phyloP scores from a whole-genome alignment of 306 rosid species.

The Prunus mongolica region DNA sequence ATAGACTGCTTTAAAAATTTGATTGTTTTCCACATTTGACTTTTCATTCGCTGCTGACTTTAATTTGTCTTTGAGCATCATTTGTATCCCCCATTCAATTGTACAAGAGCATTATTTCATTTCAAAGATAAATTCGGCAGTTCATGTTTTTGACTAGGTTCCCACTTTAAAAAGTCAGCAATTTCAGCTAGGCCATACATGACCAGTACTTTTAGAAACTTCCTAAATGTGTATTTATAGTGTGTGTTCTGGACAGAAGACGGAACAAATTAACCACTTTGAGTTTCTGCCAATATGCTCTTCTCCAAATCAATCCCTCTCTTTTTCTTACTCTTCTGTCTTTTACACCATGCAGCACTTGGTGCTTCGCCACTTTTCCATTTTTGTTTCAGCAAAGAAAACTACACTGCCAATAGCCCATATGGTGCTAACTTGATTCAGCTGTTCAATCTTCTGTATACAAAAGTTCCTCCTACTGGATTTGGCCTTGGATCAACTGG shows the following conservation, averaged over 20 bases:
- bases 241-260: background rate
- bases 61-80: too few relatives aligned
- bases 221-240: too few relatives aligned
- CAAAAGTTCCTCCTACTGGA: constrained; percentile 24
- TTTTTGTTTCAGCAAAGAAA: constrained; percentile 39
- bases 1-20: too few relatives aligned
- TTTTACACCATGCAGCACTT: constrained; percentile 35
- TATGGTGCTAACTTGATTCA: constrained; percentile 21
- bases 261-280: background rate
- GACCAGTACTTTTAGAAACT: too few relatives aligned
- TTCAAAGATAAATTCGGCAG: too few relatives aligned
- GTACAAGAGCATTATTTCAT: too few relatives aligned
- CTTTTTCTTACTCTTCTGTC: constrained; percentile 6
- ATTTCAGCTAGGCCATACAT: too few relatives aligned
- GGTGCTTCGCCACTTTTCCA: constrained; percentile 44
- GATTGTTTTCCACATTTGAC: too few relatives aligned
- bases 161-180: too few relatives aligned
- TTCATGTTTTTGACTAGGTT: too few relatives aligned
- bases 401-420: constrained; percentile 37
- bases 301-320: constrained; percentile 16
- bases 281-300: background rate
- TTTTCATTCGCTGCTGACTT: too few relatives aligned
- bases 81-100: too few relatives aligned
- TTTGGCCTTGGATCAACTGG: constrained; percentile 16
- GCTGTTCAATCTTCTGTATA: constrained; percentile 7